Percentiles rank a stretch among this genome's conserved stretches.
Conservation (phyloP, 2,329 filamentous ascomycete genomes). For the Xenosphaeropsis pyriputrescens region DNA sequence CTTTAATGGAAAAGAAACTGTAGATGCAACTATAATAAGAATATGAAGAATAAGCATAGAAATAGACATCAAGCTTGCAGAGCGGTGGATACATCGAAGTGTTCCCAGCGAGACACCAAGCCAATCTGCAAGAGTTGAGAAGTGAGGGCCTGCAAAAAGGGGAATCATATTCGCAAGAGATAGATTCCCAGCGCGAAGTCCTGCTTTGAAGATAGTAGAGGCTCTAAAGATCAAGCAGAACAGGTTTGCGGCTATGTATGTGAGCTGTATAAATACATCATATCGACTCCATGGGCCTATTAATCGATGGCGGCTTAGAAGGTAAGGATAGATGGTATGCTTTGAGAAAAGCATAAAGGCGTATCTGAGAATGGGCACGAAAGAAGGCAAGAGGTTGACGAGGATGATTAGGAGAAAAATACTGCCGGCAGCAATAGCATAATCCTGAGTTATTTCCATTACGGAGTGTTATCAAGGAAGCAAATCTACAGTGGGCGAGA, state of each 20-base stretch:
- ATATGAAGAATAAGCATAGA: constrained; percentile 5
- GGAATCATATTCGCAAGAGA: constrained; percentile 8
- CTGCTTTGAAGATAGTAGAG: constrained; percentile 1
- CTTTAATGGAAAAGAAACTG: neutral
- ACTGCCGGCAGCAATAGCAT: constrained; percentile 1
- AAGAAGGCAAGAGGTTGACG: neutral
- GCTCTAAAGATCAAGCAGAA: constrained; percentile 1
- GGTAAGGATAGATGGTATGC: constrained; percentile 1
- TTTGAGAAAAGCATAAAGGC: neutral
- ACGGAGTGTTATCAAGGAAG: neutral
- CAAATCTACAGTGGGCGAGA: no score
- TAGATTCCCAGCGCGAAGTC: constrained; percentile 4
- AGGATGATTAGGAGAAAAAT: constrained; percentile 1
- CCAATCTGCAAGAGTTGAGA: constrained; percentile 7
- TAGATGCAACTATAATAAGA: neutral
- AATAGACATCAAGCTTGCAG: constrained; percentile 6
- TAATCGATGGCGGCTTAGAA: neutral
- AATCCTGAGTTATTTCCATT: constrained; percentile 1
- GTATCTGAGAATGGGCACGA: neutral
- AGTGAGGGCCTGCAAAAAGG: constrained; percentile 6
- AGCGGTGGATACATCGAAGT: constrained; percentile 6
- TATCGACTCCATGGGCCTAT: constrained; percentile 1
- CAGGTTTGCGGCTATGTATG: constrained; percentile 1
- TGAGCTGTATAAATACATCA: neutral
- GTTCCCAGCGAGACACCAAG: constrained; percentile 5